phyloP scores from a whole-genome alignment of 2,329 filamentous ascomycete species.

The Ceratocystis colombiana region DNA sequence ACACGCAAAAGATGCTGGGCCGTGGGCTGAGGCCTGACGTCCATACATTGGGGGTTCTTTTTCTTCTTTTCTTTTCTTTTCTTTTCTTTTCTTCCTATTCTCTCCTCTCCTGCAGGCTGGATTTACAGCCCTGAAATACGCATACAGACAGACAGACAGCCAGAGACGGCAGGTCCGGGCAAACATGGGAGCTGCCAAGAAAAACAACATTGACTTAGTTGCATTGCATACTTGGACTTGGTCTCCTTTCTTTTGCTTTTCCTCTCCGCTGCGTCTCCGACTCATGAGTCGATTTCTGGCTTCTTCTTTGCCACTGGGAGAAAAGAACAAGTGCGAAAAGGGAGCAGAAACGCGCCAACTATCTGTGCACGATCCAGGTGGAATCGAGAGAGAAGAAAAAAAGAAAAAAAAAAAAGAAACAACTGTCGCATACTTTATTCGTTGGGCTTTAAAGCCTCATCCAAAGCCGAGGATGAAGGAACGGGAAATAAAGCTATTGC shows the following conservation, averaged over 20 bases:
- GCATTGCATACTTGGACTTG: too few species aligned
- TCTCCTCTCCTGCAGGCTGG: not conserved
- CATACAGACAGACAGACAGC: not conserved
- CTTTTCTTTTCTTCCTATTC: too few species aligned
- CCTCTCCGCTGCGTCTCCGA: too few species aligned
- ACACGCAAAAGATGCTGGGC: not conserved
- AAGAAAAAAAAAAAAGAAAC: not conserved
- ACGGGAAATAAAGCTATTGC: too few species aligned
- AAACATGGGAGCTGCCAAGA: too few species aligned
- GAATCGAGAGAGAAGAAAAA: not conserved
- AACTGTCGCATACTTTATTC: not conserved
- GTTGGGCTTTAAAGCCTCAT: conserved; percentile 5
- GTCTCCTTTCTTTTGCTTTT: too few species aligned
- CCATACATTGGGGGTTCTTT: not conserved
- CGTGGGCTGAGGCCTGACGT: not conserved
- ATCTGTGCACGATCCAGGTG: not conserved
- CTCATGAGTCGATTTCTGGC: not conserved
- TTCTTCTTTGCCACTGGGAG: not conserved
- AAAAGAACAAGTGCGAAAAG: not conserved
- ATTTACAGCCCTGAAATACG: not conserved
- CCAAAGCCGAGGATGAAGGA: not conserved
- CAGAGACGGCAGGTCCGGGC: not conserved
- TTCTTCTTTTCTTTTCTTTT: too few species aligned
- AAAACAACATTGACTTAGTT: too few species aligned
- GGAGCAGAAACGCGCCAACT: not conserved